phyloP scores from a whole-genome alignment of 1,284 basidiomycete species.

The Moesziomyces antarcticus region DNA sequence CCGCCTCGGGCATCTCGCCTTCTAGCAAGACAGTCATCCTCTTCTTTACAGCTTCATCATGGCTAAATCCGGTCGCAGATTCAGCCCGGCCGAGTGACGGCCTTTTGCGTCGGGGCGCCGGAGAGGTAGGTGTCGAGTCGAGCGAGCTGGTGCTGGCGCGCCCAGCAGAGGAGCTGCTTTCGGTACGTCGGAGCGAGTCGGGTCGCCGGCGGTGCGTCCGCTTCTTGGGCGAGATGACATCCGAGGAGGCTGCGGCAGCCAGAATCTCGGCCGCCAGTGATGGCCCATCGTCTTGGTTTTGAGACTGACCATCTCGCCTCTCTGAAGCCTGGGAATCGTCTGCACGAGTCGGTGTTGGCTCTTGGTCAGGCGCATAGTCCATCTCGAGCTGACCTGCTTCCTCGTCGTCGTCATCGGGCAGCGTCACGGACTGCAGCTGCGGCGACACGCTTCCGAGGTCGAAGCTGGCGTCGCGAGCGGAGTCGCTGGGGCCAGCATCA shows the following conservation, averaged over 20 bases:
- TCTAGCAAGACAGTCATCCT: conserved; percentile 57
- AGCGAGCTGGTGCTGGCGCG: conserved; percentile 18
- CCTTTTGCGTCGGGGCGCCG: conserved; percentile 25
- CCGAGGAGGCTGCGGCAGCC: conserved; percentile 25
- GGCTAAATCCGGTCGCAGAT: conserved; percentile 18
- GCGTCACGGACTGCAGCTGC: conserved; percentile 5
- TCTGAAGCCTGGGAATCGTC: neutral
- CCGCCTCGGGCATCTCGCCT: conserved; percentile 57
- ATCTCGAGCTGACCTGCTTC: conserved; percentile 45
- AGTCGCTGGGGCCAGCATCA: neutral
- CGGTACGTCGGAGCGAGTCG: conserved; percentile 17
- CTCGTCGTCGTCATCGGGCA: conserved; percentile 42
- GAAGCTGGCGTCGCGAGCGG: neutral
- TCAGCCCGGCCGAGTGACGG: conserved; percentile 18
- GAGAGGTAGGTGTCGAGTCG: conserved; percentile 30
- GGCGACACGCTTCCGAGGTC: neutral
- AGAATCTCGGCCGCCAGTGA: conserved; percentile 34
- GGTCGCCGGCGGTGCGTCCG: conserved; percentile 19
- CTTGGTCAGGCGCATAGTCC: conserved; percentile 29
- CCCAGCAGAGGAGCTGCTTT: conserved; percentile 31
- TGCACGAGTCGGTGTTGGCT: neutral
- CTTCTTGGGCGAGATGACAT: conserved; percentile 16
- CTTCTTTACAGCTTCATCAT: conserved; percentile 24
- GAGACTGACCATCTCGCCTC: neutral
- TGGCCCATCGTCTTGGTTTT: conserved; percentile 4